A percentile compares a stretch with the other conserved stretches of the same genome.
These are phyloP conservation scores for Ceratocystis destructans DNA, from an alignment of 2,329 filamentous ascomycete genomes.

Conservation along the genomic window DNA sequence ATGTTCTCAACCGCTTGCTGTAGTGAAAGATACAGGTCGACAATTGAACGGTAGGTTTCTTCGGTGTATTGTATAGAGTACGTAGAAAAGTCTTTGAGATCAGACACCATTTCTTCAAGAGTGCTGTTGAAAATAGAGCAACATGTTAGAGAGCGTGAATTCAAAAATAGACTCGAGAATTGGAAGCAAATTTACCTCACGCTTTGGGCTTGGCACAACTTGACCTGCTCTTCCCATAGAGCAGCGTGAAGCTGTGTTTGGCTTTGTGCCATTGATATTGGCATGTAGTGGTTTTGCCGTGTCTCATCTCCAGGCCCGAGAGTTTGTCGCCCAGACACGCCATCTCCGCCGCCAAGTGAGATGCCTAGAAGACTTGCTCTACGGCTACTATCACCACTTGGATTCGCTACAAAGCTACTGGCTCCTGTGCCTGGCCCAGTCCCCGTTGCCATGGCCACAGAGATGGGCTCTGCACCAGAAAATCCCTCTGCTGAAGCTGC, in stretches of 20 bases:
- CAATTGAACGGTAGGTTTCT: slow-evolving; percentile 58
- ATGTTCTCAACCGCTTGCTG: slow-evolving; percentile 51
- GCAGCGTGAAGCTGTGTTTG: slow-evolving; percentile 11
- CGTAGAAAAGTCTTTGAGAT: slow-evolving; percentile 45
- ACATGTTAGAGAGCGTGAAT: not conserved
- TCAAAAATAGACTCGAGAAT: not conserved
- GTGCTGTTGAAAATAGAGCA: slow-evolving; percentile 12
- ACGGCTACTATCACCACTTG: not conserved
- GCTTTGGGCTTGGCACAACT: slow-evolving; percentile 11
- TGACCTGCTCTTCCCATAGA: slow-evolving; percentile 14
- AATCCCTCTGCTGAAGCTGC: not conserved
- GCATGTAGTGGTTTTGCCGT: not conserved
- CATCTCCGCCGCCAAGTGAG: slow-evolving; percentile 15
- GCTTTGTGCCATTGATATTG: slow-evolving; percentile 9
- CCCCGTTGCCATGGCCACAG: not conserved
- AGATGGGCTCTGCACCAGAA: not conserved
- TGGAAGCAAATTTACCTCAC: slow-evolving; percentile 12
- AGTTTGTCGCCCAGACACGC: slow-evolving; percentile 21
- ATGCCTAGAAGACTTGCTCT: slow-evolving; percentile 4
- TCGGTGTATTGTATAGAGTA: slow-evolving; percentile 53
- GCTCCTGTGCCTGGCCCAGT: not conserved
- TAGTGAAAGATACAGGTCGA: slow-evolving; percentile 52
- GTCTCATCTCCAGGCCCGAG: slow-evolving; percentile 20
- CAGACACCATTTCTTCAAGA: slow-evolving; percentile 16
- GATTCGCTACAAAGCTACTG: not conserved